Base-by-base conservation (phyloP, 1,139 yeast genomes). In the Saccharomycopsis hybrid region DNA sequence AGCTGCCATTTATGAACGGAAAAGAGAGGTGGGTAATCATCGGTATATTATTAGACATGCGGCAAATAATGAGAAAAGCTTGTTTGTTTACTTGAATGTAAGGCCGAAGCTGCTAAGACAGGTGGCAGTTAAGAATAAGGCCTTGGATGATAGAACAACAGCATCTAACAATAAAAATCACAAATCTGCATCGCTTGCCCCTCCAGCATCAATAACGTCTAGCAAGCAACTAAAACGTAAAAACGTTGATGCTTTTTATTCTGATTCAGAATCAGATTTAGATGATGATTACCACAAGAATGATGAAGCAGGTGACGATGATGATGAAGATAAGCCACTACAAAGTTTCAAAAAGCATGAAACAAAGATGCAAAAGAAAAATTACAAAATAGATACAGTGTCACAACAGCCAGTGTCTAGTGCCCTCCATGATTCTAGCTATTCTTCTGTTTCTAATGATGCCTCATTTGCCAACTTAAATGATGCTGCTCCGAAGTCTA, bases 91-190 rank as follows among this genome's bases (percentile, higher is more conserved):
- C 18, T 35, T 49, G 35, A 39, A 42, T 7, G 40, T 49, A 41
- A 41, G 46, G 31, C 52, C 52, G 4, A 37, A 46, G 24, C 29
- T 49, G 11, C 28, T 49, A 9, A 13, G 52, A 42, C 46, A 44
- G 27, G 8, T 49, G 18, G 25, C 36, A 31, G 40, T 28, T 31
- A 35, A 30, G 25, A 40, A 18, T 32, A 32, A 41, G 18, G 29
- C 27, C 18, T 38, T 27, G 13, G 32, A 28, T 25, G 36, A 46
- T 13, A 44, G 13, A 24, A 9, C 35, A 7, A 13, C 8, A 3
- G 25, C 5, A 4, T 3, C 28, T 31, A 5, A 7, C 2, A 36
- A 44, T 37, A 29, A 37, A 13, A 44, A 28, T 3, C 13, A 18
- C n/a, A 36, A 36, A 30, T 4, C 33, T 5, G 13, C 32, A n/a